Evolutionary conservation across 139 green algal species (phyloP), one percentile per base, ranked within the genome.

Genomic region (Chlamydomonas incerta): DNA sequence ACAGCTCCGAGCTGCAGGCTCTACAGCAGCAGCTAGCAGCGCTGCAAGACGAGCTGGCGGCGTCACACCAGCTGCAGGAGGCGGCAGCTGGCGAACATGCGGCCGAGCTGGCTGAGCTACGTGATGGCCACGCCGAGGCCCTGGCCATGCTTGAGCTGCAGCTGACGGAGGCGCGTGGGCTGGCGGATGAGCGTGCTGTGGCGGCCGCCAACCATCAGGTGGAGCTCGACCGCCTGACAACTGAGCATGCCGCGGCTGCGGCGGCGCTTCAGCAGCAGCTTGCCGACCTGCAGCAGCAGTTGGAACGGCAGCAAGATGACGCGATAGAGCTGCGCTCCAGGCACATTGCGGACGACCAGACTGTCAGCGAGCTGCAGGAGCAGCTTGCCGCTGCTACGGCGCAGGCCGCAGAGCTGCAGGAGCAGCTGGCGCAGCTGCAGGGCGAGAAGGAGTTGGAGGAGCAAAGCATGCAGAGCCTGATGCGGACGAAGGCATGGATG

Each of bases 361-460:
- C 20, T 8, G 63, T 70, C 6, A 29, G 50, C 9, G 63, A 47
- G 63, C 28, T 73, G 10, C 62, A 50, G 63, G 29, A 23, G 26
- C 23, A 65, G 26, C 46, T 83, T 2, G 46, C 28, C 4, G 63
- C 60, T 67, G 63, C 63, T 1, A 35, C 10, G n/a, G n/a, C 13
- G 29, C 63, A 20, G 33, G 26, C 69, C 2, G 4, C 24, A 1
- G 80, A 77, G 67, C 68, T 86, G 11, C 21, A 46, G 34, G 35
- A 8, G 18, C 52, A 72, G 69, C 52, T 86, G 34, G 34, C 62
- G 68, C 68, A 70, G 68, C 34, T 86, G 68, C 80, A 79, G 52
- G 62, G 35, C 52, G 80, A 86, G 34, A 70, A 72, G 55, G 80
- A 86, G 34, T 1, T 79, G 52, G 68, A 80, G 55, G 80, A 86